These are phyloP conservation scores for Fraxinus angustifolia DNA, from an alignment of 305 asterid species.

Conservation along the genomic window DNA sequence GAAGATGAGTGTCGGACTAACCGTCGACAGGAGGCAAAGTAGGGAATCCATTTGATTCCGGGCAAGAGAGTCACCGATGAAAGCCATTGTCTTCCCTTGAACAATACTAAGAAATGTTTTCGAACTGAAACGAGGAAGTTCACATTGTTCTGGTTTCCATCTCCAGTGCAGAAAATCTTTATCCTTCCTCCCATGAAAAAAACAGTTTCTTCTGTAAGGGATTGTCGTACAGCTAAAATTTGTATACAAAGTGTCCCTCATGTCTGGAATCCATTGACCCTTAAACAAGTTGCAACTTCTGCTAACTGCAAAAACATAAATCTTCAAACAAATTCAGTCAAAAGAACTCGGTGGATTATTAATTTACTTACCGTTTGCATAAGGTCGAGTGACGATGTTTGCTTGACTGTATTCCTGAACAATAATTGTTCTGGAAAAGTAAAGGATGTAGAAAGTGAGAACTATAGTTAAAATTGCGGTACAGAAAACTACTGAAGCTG, in stretches of 20 bases:
- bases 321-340: not conserved
- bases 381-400: not conserved
- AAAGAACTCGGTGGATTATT: not conserved
- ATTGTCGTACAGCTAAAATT: slow-evolving; percentile 56
- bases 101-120: slow-evolving; percentile 34
- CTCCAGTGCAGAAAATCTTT: slow-evolving; percentile 57
- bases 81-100: slow-evolving; percentile 61
- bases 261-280: slow-evolving; percentile 59
- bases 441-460: slow-evolving; percentile 35
- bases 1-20: slow-evolving; percentile 24
- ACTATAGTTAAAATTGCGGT: slow-evolving; percentile 25
- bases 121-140: slow-evolving; percentile 48
- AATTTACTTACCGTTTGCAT: slow-evolving; percentile 4
- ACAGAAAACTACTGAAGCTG: not conserved
- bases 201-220: slow-evolving; percentile 49
- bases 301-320: not conserved
- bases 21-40: slow-evolving; percentile 62
- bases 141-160: slow-evolving; percentile 72
- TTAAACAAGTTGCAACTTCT: slow-evolving; percentile 45
- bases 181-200: slow-evolving; percentile 61
- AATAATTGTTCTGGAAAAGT: not conserved
- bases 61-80: slow-evolving; percentile 68
- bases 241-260: slow-evolving; percentile 34
- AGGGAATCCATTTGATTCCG: slow-evolving; percentile 79
- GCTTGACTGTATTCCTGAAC: slow-evolving; percentile 10